Evolutionary conservation across 2,329 filamentous ascomycete species (phyloP), one percentile per base, ranked within the genome.

Genomic region (Colletotrichum truncatum): DNA sequence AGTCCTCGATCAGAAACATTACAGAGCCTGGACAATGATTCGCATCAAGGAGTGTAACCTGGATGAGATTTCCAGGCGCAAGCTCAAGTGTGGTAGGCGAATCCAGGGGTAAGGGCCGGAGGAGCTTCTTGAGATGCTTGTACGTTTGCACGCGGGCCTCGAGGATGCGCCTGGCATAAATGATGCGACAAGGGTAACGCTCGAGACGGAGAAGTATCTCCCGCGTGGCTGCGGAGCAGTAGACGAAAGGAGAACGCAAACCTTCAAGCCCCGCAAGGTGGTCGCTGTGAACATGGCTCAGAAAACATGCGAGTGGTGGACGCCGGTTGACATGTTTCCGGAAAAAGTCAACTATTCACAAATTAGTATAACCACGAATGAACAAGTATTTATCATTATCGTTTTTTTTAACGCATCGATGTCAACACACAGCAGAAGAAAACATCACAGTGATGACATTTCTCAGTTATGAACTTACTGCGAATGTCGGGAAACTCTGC

Each of bases 231-330:
- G 91, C 85, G 1, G 94, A 97, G 79, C 94, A 98, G 77, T 97
- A 98, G 18, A 98, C 88, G 72, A 97, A 97, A 0, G 93, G 92
- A 26, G 92, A 88, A 46, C 89, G 87, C 57, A 94, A 84, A 11
- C 84, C 87, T 70, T 97, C 93, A 2, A 98, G 84, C 0, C 95
- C 94, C 34, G 86, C 85, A 1, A 98, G 85, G 77, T 98, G 95
- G 72, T 98, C 94, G 68, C 91, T 97, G 74, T 98, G 95, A 2
- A 97, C 89, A 85, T 98, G 95, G 76, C 92, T 97, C 25, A 98
- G 83, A 74, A 98, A 97, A 75, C 91, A 96, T 14, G 92, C 94
- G 59, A 96, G 78, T 0, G 93, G 92, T 4, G 91, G 85, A 14
- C 78, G 84, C 14, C 78, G 77, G 6, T 81, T 81, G 4, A 82